Evolutionary conservation across 495 filamentous ascomycete species (phyloP).

Genomic region (Aspergillus mulundensis): DNA sequence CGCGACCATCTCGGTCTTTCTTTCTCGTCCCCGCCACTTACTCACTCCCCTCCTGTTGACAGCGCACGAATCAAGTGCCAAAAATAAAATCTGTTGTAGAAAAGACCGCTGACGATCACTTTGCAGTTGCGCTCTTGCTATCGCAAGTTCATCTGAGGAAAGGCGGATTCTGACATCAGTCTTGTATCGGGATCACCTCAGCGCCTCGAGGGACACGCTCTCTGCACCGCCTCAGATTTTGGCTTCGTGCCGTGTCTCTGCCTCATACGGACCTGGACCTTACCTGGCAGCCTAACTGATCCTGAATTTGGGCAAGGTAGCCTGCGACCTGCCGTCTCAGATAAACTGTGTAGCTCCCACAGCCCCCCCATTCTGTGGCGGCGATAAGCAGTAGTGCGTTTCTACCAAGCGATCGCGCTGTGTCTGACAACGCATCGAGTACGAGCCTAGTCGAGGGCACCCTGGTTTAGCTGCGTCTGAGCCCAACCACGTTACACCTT

Average conservation of each 20-base stretch:
- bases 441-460: constrained; percentile 32
- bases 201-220: constrained; percentile 19
- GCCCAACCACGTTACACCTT: constrained; percentile 50
- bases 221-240: constrained; percentile 31
- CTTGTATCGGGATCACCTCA: constrained; percentile 20
- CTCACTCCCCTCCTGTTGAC: constrained; percentile 20
- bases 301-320: constrained; percentile 21
- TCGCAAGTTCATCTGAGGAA: constrained; percentile 7
- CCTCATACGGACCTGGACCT: constrained; percentile 26
- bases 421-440: constrained; percentile 48
- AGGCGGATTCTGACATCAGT: constrained; percentile 26
- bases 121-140: constrained; percentile 21
- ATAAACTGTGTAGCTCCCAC: constrained; percentile 31
- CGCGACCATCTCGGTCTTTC: constrained; percentile 23
- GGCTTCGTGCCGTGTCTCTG: constrained; percentile 10
- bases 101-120: constrained; percentile 28
- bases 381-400: constrained; percentile 24
- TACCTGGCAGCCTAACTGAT: constrained; percentile 22
- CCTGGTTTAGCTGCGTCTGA: constrained; percentile 44
- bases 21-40: constrained; percentile 18
- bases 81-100: constrained; percentile 12
- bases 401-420: constrained; percentile 26
- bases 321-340: constrained; percentile 27
- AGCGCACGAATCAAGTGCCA: constrained; percentile 28
- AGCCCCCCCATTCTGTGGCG: constrained; percentile 11